Evolutionary conservation across 148 eudicot species (phyloP).

Genomic region (Euryodendron excelsum): DNA sequence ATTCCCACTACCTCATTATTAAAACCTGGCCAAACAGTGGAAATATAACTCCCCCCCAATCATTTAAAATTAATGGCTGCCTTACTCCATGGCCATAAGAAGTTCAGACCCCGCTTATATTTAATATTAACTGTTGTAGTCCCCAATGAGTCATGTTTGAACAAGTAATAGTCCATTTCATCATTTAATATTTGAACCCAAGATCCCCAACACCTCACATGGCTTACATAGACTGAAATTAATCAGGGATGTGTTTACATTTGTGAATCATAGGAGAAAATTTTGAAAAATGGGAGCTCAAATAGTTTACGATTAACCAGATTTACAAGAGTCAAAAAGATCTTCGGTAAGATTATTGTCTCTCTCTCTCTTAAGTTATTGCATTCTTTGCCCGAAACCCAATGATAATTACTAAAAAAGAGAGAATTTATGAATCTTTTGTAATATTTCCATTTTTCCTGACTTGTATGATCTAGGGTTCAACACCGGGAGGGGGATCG

Average conservation of each 20-base stretch:
- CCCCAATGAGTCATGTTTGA: conserved; percentile 16
- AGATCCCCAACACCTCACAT: conserved; percentile 35
- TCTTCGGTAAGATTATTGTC: neutral
- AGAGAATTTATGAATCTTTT: neutral
- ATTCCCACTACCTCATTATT: neutral
- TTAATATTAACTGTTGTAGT: conserved; percentile 7
- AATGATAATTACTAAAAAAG: neutral
- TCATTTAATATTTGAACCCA: conserved; percentile 20
- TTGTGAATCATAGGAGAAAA: conserved; percentile 4
- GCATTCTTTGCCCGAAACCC: neutral
- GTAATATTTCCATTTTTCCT: neutral
- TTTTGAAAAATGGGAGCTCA: neutral
- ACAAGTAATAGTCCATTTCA: conserved; percentile 24
- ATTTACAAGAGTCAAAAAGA: conserved; percentile 28
- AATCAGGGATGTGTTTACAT: conserved; percentile 5
- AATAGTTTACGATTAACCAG: neutral
- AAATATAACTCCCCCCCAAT: neutral
- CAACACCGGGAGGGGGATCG: neutral
- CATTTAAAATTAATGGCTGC: neutral
- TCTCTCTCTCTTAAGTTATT: neutral
- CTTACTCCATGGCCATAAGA: too few species aligned
- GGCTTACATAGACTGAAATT: conserved; percentile 26
- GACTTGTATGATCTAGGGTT: neutral
- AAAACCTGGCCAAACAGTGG: neutral
- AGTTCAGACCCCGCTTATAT: too few species aligned